Percentiles rank a stretch among this genome's conserved stretches.
phyloP scores from a whole-genome alignment of 1,139 yeast species.

The Hanseniaspora sp. region DNA sequence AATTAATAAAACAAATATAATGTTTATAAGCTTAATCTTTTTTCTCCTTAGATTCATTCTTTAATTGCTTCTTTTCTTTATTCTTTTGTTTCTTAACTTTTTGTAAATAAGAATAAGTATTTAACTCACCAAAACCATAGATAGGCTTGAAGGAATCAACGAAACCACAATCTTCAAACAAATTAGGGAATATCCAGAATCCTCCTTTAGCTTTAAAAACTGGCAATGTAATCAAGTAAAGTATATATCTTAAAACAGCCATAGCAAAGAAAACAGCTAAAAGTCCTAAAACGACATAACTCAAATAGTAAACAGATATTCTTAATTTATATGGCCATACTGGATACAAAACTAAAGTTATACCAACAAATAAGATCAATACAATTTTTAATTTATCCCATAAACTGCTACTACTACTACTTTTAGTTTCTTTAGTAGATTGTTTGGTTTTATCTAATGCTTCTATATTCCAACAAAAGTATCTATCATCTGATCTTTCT shows the following conservation, averaged over 20 bases:
- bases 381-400: constrained; percentile 13
- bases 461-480: constrained; percentile 8
- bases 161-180: constrained; percentile 92
- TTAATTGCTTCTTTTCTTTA: constrained; percentile 22
- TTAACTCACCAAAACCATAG: constrained; percentile 67
- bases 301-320: constrained; percentile 79
- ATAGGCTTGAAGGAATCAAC: constrained; percentile 82
- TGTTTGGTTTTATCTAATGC: not conserved
- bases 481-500: constrained; percentile 10
- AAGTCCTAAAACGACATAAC: constrained; percentile 65
- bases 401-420: not conserved
- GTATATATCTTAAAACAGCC: constrained; percentile 67
- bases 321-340: constrained; percentile 91
- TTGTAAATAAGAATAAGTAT: constrained; percentile 29
- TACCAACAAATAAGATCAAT: constrained; percentile 39
- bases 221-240: constrained; percentile 48
- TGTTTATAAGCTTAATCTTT: not conserved
- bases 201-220: constrained; percentile 53
- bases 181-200: constrained; percentile 90
- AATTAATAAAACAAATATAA: not conserved
- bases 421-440: not conserved
- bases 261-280: constrained; percentile 64
- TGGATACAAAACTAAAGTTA: constrained; percentile 79
- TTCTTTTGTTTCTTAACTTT: constrained; percentile 30
- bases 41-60: constrained; percentile 11